These are phyloP conservation scores for Colletotrichum echinochloae DNA, from an alignment of 2,329 filamentous ascomycete species.

Conservation along the genomic window DNA sequence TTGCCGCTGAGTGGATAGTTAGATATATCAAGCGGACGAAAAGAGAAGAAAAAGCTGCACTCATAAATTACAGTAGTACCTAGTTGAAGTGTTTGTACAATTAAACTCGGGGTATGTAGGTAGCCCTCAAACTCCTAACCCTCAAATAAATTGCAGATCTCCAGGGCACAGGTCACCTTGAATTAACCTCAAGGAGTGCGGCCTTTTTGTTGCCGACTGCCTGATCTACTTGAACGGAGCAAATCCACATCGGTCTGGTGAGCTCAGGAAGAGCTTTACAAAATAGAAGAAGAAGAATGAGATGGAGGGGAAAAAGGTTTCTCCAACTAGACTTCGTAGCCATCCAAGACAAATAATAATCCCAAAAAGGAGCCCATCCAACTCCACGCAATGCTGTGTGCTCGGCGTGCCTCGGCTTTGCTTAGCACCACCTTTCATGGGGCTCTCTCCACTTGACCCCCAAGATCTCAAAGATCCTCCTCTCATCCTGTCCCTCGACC, in stretches of 20 bases:
- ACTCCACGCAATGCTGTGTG: constrained; percentile 26
- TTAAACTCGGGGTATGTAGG: no score
- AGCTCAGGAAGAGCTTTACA: background rate
- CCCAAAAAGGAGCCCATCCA: constrained; percentile 8
- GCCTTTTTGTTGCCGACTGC: no score
- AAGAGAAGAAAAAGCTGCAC: no score
- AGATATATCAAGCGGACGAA: no score
- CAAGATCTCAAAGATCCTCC: constrained; percentile 82
- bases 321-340: background rate
- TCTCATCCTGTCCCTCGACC: constrained; percentile 81
- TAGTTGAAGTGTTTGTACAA: no score
- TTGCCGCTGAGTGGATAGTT: background rate
- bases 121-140: no score
- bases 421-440: constrained; percentile 77
- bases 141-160: no score
- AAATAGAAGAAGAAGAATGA: background rate
- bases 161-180: no score
- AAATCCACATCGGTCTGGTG: background rate
- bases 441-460: constrained; percentile 89
- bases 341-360: background rate
- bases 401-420: constrained; percentile 1
- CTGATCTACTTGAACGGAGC: no score
- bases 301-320: background rate
- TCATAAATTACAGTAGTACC: no score
- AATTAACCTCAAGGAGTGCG: no score